Evolutionary conservation across 176 grass and related monocot genomes (phyloP).

Genomic region (Triticum urartu): DNA sequence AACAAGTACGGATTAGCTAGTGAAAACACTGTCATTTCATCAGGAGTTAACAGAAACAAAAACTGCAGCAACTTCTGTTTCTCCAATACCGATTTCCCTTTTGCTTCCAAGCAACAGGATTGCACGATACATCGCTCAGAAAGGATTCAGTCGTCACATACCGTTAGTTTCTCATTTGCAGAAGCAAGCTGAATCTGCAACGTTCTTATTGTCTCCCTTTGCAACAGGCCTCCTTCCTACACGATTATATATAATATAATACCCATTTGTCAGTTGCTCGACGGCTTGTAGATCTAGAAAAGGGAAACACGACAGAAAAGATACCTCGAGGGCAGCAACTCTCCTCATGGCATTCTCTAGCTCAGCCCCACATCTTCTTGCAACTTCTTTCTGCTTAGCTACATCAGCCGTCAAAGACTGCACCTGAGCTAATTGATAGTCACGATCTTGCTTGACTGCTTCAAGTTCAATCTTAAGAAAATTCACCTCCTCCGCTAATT

Average conservation of each 20-base stretch:
- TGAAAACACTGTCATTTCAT: no score
- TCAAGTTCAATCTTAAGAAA: not conserved
- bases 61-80: no score
- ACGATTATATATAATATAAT: not conserved
- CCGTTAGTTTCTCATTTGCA: not conserved
- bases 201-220: not conserved
- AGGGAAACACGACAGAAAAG: not conserved
- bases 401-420: not conserved
- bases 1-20: not conserved
- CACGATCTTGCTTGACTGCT: not conserved
- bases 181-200: not conserved
- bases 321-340: slow-evolving; percentile 2
- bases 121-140: not conserved
- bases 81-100: no score
- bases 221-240: not conserved
- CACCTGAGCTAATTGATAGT: not conserved
- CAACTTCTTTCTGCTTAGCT: not conserved
- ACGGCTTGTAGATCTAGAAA: not conserved
- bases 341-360: slow-evolving; percentile 3
- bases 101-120: no score
- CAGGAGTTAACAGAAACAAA: no score
- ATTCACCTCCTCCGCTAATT: not conserved
- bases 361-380: not conserved
- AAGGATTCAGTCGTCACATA: not conserved
- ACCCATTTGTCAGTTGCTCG: not conserved